Evolutionary conservation across 164 flowering plant genomes (phyloP).

Genomic region (Stephania yunnanensis): DNA sequence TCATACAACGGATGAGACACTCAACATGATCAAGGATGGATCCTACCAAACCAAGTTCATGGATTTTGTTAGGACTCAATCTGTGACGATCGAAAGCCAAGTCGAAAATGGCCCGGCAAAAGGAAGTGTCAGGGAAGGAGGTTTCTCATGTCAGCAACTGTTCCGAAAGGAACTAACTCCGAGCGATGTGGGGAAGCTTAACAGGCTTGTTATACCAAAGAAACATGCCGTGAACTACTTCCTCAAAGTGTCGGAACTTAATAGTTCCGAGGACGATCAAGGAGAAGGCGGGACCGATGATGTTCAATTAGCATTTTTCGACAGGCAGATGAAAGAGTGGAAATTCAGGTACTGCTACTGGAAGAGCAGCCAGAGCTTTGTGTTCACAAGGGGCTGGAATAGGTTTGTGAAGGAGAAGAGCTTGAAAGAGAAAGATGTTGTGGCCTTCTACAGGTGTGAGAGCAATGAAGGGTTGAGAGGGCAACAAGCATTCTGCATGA

Average conservation of each 20-base stretch:
- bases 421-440: constrained; percentile 43
- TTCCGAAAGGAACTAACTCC: constrained; percentile 88
- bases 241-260: constrained; percentile 23
- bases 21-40: constrained; percentile 59
- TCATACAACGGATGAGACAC: constrained; percentile 25
- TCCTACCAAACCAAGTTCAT: constrained; percentile 39
- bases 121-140: constrained; percentile 12
- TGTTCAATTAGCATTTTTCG: constrained; percentile 36
- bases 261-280: constrained; percentile 4
- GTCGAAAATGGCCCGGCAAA: constrained; percentile 3
- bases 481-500: constrained; percentile 17
- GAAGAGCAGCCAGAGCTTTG: constrained; percentile 82
- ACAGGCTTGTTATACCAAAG: constrained; percentile 79
- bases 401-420: constrained; percentile 60
- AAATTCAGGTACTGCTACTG: constrained; percentile 77
- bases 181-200: constrained; percentile 87
- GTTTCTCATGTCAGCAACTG: constrained; percentile 28
- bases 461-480: constrained; percentile 9
- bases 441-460: constrained; percentile 39
- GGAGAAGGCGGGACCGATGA: constrained; percentile 23
- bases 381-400: constrained; percentile 78
- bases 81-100: constrained; percentile 1
- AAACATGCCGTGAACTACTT: constrained; percentile 58
- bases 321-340: constrained; percentile 45
- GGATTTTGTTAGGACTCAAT: constrained; percentile 21